Base-by-base conservation (phyloP, 2,329 filamentous ascomycete species). In the Alternaria consortialis region DNA sequence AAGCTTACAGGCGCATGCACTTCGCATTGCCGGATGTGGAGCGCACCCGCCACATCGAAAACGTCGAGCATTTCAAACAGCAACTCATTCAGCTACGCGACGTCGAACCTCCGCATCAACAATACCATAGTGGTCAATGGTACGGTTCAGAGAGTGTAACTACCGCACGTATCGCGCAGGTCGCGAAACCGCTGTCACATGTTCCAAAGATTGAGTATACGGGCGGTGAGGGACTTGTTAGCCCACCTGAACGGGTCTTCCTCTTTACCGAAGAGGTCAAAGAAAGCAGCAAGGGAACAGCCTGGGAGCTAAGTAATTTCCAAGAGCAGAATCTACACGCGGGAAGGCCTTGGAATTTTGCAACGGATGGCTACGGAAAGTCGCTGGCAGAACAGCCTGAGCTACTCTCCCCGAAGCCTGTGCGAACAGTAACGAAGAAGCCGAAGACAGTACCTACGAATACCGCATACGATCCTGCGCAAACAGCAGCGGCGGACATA, bases 181-280 rank as follows among this genome's bases (percentile, higher is more conserved):
- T 27, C 15, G 40, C 39, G 31, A 56, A 46, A 15, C 17, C 53
- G 13, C 25, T 56, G 7, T 40, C 56, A 15, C 31, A 25, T 29
- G 27, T 17, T 11, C 40, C 42, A 3, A 9, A 29, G 6, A 25
- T 61, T 12, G 34, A 53, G 17, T 48, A 42, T 5, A 44, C 48
- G 2, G 58, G 54, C 3, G 48, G 54, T 5, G 48, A 58, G n/a
- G 48, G 54, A 5, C 34, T 61, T 12, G n/a, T 61, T 11, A 53
- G 42, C 15, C 32, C 25, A 15, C 40, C 58, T 32, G 32, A 32
- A 0, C 40, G 32, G 13, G 47, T 60, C 8, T 53, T 47, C 3
- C 12, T 39, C 12, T 34, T 23, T 23, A 20, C 29, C 12, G 31
- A 29, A 7, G 40, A 39, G 4, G 8, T 9, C n/a, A 15, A 34